Evolutionary conservation across 352 stramenopile genomes (phyloP).

Genomic region (Saprolegnia parasitica): DNA sequence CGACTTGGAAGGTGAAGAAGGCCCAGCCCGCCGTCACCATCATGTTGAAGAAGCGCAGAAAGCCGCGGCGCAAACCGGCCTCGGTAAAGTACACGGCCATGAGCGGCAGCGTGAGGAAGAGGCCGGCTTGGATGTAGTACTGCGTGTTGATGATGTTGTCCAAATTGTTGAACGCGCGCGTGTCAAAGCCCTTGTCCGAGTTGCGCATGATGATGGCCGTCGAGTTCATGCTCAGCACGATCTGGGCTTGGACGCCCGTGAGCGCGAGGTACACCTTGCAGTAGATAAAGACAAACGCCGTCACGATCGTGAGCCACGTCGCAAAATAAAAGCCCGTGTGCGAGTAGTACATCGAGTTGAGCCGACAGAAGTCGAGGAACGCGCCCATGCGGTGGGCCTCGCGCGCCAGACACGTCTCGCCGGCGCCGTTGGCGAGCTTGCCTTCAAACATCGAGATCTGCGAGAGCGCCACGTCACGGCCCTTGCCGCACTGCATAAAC

Average conservation of each 20-base stretch:
- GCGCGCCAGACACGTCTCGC: constrained; percentile 61
- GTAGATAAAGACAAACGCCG: constrained; percentile 82
- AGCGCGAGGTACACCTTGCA: constrained; percentile 72
- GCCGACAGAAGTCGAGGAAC: constrained; percentile 76
- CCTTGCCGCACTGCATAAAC: constrained; percentile 79
- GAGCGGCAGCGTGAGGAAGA: constrained; percentile 65
- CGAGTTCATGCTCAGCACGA: constrained; percentile 63
- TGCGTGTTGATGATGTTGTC: constrained; percentile 71
- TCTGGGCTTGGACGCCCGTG: constrained; percentile 55
- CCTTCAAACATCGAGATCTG: constrained; percentile 81
- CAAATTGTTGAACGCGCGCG: constrained; percentile 53
- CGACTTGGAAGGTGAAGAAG: constrained; percentile 80
- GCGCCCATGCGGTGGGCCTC: constrained; percentile 75
- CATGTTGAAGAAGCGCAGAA: constrained; percentile 68
- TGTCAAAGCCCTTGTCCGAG: constrained; percentile 49
- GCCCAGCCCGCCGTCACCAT: constrained; percentile 61
- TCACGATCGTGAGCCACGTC: constrained; percentile 79
- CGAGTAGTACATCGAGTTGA: constrained; percentile 84
- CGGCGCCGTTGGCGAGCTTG: constrained; percentile 71
- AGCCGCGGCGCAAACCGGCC: constrained; percentile 52
- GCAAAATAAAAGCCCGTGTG: constrained; percentile 79
- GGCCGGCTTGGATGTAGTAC: constrained; percentile 77
- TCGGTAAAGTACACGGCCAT: constrained; percentile 76
- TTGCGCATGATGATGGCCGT: constrained; percentile 56
- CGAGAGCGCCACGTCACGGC: constrained; percentile 70